Evolutionary conservation across 2,329 filamentous ascomycete species (phyloP), one percentile per base, ranked within the genome.

Genomic region (Cadophora gregata): DNA sequence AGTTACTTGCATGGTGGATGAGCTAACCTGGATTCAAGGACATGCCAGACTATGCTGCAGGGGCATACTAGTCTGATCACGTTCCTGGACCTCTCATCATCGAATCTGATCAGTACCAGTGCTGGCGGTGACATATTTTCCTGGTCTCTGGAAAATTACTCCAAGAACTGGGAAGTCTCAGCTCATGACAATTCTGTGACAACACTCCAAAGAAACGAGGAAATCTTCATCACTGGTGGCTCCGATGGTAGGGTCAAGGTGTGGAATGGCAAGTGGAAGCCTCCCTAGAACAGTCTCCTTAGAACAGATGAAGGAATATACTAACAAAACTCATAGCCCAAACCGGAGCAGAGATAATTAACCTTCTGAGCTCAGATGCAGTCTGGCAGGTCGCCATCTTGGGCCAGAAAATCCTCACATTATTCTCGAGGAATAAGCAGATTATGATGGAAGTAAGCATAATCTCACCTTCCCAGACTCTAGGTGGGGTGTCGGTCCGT

Each of bases 181-280:
- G 95, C 95, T 4, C 95, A 98, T 77, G 95, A 97, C 79, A 97
- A 97, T 79, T 97, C 93, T 77, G 94, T 98, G 63, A 97, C 95
- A 1, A 96, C 93, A 78, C 82, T 98, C 73, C 94, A 97, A 75
- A 97, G 67, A 96, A 92, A 75, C 21, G 24, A 29, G 1, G 16
- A 19, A 5, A 50, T 27, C 3, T 14, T 59, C n/a, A 16, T 45
- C 36, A 47, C 27, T 3, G 95, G 95, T 72, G 94, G 95, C 59
- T 96, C 92, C 74, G 95, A 98, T 78, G 95, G 95, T 25, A 87
- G 94, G 59, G 95, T 97, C 71, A 97, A 97, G 80, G 93, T 97
- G n/a, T 64, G 62, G 45, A 53, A 51, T 16, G 14, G 53, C 59
- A 51, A 31, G 24, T 21, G n/a, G n/a, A n/a, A 12, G 10, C 24